phyloP scores from a whole-genome alignment of 2,329 filamentous ascomycete species.

The Botrytis fabae region DNA sequence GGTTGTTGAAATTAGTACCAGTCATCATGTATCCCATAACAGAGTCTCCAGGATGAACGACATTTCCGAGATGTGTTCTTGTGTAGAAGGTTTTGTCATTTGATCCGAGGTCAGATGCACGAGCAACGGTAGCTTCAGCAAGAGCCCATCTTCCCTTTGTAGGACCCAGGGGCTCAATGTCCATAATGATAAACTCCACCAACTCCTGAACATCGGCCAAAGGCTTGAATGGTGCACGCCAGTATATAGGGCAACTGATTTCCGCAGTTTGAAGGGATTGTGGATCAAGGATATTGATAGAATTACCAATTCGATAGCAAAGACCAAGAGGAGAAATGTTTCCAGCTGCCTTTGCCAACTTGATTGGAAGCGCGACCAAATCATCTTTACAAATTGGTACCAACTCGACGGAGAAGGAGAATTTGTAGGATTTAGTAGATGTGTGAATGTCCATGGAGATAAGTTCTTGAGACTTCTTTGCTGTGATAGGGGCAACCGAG shows the following conservation, averaged over 20 bases:
- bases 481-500: constrained; percentile 74
- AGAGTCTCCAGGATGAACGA: constrained; percentile 86
- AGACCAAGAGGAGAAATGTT: constrained; percentile 86
- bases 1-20: constrained; percentile 90
- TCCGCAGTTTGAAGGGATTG: constrained; percentile 89
- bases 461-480: constrained; percentile 86
- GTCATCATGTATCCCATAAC: constrained; percentile 92
- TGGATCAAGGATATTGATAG: constrained; percentile 86
- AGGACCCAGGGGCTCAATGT: constrained; percentile 78
- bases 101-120: constrained; percentile 79
- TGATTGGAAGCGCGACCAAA: constrained; percentile 87
- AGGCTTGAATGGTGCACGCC: constrained; percentile 82
- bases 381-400: constrained; percentile 98
- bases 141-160: constrained; percentile 80
- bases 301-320: constrained; percentile 85
- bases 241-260: constrained; percentile 79
- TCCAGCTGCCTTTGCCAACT: constrained; percentile 80
- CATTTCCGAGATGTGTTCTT: constrained; percentile 82
- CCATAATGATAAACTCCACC: constrained; percentile 91
- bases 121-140: constrained; percentile 84
- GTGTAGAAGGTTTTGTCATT: constrained; percentile 90
- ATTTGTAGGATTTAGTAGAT: constrained; percentile 89
- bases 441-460: constrained; percentile 95
- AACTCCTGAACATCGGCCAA: constrained; percentile 83
- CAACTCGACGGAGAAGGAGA: constrained; percentile 84